These are phyloP conservation scores for Gnomoniopsis smithogilvyi DNA, from an alignment of 2,329 filamentous ascomycete genomes.

Conservation along the genomic window DNA sequence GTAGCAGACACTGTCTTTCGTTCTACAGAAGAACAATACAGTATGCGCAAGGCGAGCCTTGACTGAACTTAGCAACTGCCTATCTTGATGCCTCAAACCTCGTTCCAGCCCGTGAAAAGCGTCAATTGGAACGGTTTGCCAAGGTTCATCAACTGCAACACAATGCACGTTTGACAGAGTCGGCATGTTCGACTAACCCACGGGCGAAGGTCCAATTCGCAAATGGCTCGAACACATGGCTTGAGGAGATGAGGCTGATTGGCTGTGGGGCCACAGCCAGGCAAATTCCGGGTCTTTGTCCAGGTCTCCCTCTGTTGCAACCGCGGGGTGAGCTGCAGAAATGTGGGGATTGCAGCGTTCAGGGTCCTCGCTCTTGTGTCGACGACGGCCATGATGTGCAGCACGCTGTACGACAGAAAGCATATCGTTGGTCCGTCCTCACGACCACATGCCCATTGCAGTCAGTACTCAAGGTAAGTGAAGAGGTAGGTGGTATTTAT, in stretches of 20 bases:
- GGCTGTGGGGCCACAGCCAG: not conserved
- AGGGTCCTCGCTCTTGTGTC: not conserved
- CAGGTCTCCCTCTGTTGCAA: not conserved
- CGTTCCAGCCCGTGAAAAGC: too few relatives aligned
- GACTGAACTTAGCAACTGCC: too few relatives aligned
- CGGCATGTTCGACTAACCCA: not conserved
- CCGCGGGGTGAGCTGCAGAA: not conserved
- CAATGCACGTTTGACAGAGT: not conserved
- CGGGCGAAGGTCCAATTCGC: not conserved
- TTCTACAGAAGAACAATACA: too few relatives aligned
- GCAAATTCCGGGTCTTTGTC: not conserved
- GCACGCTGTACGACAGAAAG: not conserved
- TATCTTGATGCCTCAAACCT: too few relatives aligned
- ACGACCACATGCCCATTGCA: not conserved
- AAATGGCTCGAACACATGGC: constrained; percentile 17
- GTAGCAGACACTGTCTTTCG: too few relatives aligned
- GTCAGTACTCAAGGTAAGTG: not conserved
- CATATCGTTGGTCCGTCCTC: not conserved
- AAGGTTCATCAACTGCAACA: too few relatives aligned
- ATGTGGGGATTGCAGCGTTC: constrained; percentile 8
- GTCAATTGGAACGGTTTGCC: too few relatives aligned
- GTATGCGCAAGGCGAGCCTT: too few relatives aligned
- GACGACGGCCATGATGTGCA: not conserved
- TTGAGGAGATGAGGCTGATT: constrained; percentile 13
- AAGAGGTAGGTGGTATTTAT: constrained; percentile 1